These are phyloP conservation scores for Euphorbia lathyris DNA, from an alignment of 345 rosid genomes.

Conservation along the genomic window DNA sequence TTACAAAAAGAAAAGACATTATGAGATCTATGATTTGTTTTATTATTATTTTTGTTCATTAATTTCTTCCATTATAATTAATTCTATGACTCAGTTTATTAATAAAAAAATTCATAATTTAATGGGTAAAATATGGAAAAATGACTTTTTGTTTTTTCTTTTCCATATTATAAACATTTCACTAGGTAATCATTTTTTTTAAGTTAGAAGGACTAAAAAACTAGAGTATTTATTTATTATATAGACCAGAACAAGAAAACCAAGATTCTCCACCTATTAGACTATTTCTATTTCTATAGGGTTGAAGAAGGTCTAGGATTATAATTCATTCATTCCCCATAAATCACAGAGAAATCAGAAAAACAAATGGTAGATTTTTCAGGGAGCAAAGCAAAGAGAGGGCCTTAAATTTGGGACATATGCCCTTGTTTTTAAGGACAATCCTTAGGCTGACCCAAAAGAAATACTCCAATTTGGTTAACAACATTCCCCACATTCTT, in stretches of 20 bases:
- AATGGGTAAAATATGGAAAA: too few relatives aligned
- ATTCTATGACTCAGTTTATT: too few relatives aligned
- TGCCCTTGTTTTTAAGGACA: conserved; percentile 40
- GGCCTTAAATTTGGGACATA: conserved; percentile 31
- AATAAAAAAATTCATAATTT: too few relatives aligned
- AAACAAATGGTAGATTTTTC: neutral
- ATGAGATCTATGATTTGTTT: too few relatives aligned
- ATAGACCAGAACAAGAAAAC: neutral
- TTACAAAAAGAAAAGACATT: too few relatives aligned
- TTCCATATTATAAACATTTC: too few relatives aligned
- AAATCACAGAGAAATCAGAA: neutral
- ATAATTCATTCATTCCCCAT: neutral
- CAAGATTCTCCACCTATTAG: neutral
- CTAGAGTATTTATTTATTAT: too few relatives aligned
- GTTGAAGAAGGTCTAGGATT: neutral
- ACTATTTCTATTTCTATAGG: neutral
- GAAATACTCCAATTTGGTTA: conserved; percentile 10
- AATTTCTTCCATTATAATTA: too few relatives aligned
- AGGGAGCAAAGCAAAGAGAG: neutral
- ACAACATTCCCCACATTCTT: conserved; percentile 19
- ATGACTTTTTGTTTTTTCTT: too few relatives aligned
- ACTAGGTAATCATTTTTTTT: too few relatives aligned
- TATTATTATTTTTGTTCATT: too few relatives aligned
- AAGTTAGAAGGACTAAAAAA: too few relatives aligned
- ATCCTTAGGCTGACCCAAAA: conserved; percentile 8